Percentiles rank a stretch among this genome's conserved stretches.
Conservation (phyloP, 441 rosid genomes). For the Francoa sonchifolia region DNA sequence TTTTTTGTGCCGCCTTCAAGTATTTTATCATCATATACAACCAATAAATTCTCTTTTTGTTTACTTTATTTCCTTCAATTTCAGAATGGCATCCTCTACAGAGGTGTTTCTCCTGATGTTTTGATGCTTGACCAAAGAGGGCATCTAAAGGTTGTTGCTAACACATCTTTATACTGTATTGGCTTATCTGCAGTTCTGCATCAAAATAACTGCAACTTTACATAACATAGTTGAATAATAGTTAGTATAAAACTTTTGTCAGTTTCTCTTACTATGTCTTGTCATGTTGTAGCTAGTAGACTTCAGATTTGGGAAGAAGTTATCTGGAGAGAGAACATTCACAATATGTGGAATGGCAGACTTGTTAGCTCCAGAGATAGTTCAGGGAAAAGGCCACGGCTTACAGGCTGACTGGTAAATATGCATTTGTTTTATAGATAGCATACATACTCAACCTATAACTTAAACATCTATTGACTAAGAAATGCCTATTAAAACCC, state of each 20-base stretch:
- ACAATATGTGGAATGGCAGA: conserved; percentile 86
- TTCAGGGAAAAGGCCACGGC: conserved; percentile 89
- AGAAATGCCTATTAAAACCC: too few relatives aligned
- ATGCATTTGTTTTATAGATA: not conserved
- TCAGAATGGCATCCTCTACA: conserved; percentile 68
- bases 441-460: conserved; percentile 1
- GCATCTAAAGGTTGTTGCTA: conserved; percentile 42
- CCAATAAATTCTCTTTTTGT: not conserved
- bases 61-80: conserved; percentile 19
- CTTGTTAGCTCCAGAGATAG: conserved; percentile 81
- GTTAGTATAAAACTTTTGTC: too few relatives aligned
- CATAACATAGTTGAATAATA: too few relatives aligned
- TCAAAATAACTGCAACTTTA: too few relatives aligned
- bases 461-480: too few relatives aligned
- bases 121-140: conserved; percentile 84
- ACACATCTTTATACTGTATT: too few relatives aligned
- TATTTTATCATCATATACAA: not conserved
- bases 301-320: conserved; percentile 77
- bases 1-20: conserved; percentile 2
- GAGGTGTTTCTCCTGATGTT: conserved; percentile 80
- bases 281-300: conserved; percentile 55
- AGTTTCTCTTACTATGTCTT: conserved; percentile 7
- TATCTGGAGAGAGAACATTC: conserved; percentile 61
- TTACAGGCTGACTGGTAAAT: conserved; percentile 73
- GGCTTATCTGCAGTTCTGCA: too few relatives aligned